Percentiles rank a stretch among this genome's conserved stretches.
These are phyloP conservation scores for Trichomonascaceae sp. DNA, from an alignment of 1,139 yeast species.

Conservation along the genomic window DNA sequence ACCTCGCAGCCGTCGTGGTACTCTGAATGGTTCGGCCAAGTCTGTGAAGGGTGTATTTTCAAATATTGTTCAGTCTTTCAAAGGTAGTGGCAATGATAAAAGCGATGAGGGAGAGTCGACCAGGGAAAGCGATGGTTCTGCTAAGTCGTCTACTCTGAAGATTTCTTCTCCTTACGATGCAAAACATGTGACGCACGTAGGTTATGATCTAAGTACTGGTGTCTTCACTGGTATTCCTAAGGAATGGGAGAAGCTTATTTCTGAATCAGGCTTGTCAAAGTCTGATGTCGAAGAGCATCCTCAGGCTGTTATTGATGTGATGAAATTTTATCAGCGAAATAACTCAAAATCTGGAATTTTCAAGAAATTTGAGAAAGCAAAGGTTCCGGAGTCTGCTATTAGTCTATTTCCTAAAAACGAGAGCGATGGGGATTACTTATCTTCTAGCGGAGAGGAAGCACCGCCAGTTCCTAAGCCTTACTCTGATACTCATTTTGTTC, in stretches of 20 bases:
- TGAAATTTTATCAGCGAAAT: constrained; percentile 72
- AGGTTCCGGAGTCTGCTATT: constrained; percentile 13
- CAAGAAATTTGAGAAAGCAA: constrained; percentile 56
- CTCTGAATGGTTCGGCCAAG: constrained; percentile 27
- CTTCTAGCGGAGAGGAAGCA: not conserved
- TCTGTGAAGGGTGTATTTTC: constrained; percentile 47
- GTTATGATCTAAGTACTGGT: constrained; percentile 75
- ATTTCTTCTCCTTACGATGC: constrained; percentile 89
- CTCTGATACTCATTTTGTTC: constrained; percentile 19
- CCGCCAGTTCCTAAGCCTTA: constrained; percentile 8
- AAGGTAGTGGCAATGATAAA: constrained; percentile 18
- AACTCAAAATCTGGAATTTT: constrained; percentile 59
- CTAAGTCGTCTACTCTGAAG: constrained; percentile 37
- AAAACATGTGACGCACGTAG: constrained; percentile 89
- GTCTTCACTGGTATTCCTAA: constrained; percentile 85
- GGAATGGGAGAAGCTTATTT: constrained; percentile 81
- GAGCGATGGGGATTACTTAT: constrained; percentile 1
- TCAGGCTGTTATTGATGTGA: constrained; percentile 89
- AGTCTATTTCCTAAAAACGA: constrained; percentile 1
- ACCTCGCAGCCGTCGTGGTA: constrained; percentile 16
- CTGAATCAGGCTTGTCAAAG: constrained; percentile 80
- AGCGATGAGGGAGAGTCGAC: not conserved
- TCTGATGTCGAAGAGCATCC: constrained; percentile 87
- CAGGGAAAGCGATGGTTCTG: constrained; percentile 16
- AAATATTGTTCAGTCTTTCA: constrained; percentile 44